Base-by-base conservation (phyloP, 352 stramenopile genomes). In the Phytophthora tentaculata region DNA sequence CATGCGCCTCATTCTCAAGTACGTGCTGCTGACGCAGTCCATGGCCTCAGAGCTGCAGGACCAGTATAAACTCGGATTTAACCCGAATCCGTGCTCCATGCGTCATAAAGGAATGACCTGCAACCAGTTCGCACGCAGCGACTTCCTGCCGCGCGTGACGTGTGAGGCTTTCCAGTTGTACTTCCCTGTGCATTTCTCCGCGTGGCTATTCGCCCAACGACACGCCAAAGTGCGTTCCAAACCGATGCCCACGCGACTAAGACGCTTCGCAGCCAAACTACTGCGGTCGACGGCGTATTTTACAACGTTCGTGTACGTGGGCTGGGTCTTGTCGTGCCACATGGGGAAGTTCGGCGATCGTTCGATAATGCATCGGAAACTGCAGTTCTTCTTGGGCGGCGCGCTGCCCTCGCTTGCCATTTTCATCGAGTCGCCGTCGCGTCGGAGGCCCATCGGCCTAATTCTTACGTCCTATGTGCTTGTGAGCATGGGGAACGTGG, bases 401-500 rank as follows among this genome's bases (percentile, higher is more conserved):
- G 72, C 79, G 39, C 52, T 91, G 14, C 77, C 80, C 0, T 76
- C 79, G 17, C 48, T 78, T 8, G 72, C 83, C 41, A 72, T 91
- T 35, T 72, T 89, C 43, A 83, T 85, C 43, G 83, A 91, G 61
- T 74, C 76, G 4, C 70, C 72, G 2, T 81, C 76, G 9, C 67
- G 83, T 19, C 63, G 81, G 19, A 71, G 73, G 2, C 80, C 79
- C 1, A 86, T 89, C 48, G 80, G 77, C 16, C 71, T 91, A 8
- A 87, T 91, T 62, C 79, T 91, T 45, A 73, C 74, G 19, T 87
- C 83, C 35, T 91, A 91, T 39, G 72, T 72, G 61, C 80, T 87
- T 7, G 63, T 88, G 49, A 91, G 80, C 43, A 67, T 87, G 47
- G 74, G 73, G 24, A 76, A 69, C 3, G 80, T 89, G 17, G 55